phyloP scores from a whole-genome alignment of 371 early-diverging fungal genomes.

The Mucor racemosus region DNA sequence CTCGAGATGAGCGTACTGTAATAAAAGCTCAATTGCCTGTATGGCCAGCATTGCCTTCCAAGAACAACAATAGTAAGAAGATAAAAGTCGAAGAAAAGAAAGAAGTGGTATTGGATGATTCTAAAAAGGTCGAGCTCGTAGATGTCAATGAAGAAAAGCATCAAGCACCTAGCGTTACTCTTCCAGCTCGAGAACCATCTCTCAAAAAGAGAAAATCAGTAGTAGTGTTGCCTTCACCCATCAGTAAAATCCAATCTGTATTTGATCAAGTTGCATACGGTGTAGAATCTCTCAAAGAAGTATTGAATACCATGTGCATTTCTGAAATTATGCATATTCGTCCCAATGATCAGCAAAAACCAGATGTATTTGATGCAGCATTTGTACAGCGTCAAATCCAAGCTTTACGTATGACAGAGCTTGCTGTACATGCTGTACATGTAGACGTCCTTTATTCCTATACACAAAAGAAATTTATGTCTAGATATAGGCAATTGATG shows the following conservation, averaged over 20 bases:
- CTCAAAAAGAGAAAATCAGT: not conserved
- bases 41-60: slow-evolving; percentile 12
- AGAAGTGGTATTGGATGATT: not conserved
- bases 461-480: slow-evolving; percentile 57
- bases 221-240: not conserved
- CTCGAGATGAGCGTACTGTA: slow-evolving; percentile 59
- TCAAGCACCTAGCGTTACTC: not conserved
- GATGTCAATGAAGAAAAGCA: not conserved
- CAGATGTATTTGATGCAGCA: slow-evolving; percentile 32
- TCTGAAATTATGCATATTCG: slow-evolving; percentile 70
- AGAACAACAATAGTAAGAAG: not conserved
- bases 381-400: slow-evolving; percentile 54
- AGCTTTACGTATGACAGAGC: slow-evolving; percentile 39
- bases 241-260: slow-evolving; percentile 26
- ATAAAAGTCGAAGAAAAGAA: not conserved
- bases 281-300: slow-evolving; percentile 34
- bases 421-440: slow-evolving; percentile 35
- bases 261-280: slow-evolving; percentile 33
- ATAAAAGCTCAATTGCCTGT: slow-evolving; percentile 64
- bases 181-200: not conserved
- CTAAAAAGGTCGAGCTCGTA: not conserved
- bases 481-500: slow-evolving; percentile 52
- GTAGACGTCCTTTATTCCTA: slow-evolving; percentile 42
- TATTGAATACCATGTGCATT: slow-evolving; percentile 54
- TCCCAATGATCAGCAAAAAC: slow-evolving; percentile 39